Percentiles rank a stretch among this genome's conserved stretches.
phyloP scores from a whole-genome alignment of 805 yeast genomes.

The Yamadazyma scolyti region DNA sequence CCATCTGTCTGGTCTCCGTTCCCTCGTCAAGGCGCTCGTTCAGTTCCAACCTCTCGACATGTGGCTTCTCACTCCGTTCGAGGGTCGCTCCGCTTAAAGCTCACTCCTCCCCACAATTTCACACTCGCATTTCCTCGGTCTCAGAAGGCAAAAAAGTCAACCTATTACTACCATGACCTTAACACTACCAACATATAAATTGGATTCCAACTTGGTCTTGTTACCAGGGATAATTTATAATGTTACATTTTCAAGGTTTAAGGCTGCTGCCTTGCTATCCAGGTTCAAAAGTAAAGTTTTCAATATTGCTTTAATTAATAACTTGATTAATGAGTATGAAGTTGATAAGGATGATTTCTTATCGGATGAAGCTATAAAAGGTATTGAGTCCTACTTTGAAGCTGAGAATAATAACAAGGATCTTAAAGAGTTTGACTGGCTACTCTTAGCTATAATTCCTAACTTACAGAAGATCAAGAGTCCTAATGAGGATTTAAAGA shows the following conservation, averaged over 20 bases:
- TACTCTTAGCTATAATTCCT: constrained; percentile 32
- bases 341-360: constrained; percentile 21
- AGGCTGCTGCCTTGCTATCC: constrained; percentile 45
- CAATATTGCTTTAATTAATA: constrained; percentile 24
- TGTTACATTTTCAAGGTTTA: constrained; percentile 46
- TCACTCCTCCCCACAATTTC: too few relatives aligned
- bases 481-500: constrained; percentile 12
- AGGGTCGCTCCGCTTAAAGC: too few relatives aligned
- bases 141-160: too few relatives aligned
- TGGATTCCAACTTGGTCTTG: constrained; percentile 45
- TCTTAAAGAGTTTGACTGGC: constrained; percentile 31
- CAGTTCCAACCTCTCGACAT: too few relatives aligned
- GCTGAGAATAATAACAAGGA: constrained; percentile 11
- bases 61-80: too few relatives aligned
- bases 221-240: constrained; percentile 63
- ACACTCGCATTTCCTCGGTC: too few relatives aligned
- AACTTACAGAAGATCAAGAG: constrained; percentile 28
- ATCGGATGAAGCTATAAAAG: constrained; percentile 28
- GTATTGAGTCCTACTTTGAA: constrained; percentile 21
- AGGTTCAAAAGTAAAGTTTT: constrained; percentile 32
- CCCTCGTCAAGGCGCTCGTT: too few relatives aligned
- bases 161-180: constrained; percentile 3
- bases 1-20: too few relatives aligned
- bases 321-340: constrained; percentile 33
- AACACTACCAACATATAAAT: constrained; percentile 35